Evolutionary conservation across 2,329 filamentous ascomycete genomes (phyloP), one percentile per base, ranked within the genome.

Genomic region (Diaporthe vaccinii): DNA sequence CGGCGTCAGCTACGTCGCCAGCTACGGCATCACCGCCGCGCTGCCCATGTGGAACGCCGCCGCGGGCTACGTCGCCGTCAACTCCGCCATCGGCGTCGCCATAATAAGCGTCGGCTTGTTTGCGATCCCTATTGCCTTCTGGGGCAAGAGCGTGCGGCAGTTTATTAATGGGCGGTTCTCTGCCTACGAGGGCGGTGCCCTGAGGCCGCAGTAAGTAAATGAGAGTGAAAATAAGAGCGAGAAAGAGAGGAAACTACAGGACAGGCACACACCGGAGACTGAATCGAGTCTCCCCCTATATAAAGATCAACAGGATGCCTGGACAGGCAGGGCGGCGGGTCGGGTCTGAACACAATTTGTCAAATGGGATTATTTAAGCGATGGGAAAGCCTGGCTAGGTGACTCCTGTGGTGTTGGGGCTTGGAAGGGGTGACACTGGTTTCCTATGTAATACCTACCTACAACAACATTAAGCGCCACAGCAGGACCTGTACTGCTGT

Each of bases 81-180:
- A 76, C 39, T 65, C 78, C 2, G 70, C 76, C 12, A 70, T 80
- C 36, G 74, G 78, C 39, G 46, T 76, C 17, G 70, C 61, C 28
- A 34, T 78, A 10, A 39, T 79, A 22, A n/a, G 72, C 1, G 73
- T 81, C n/a, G 79, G 79, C 14, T 61, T 78, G 22, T 62, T 81
- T 6, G 79, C 74, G 12, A 74, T 80, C 36, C 79, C 80, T 1
- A 57, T 80, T 1, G 79, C 80, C 2, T 81, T 81, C 72, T 81
- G 80, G 79, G 80, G 79, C 3, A 79, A 78, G 73, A 79, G 67
- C 34, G 73, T 80, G 62, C 76, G 80, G 8, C 80, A 81, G 70
- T 80, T 77, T 41, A 79, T 81, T 34, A 58, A 78, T n/a, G 76
- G 78, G 6, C 74, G 73, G 31, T 81, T 79, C 79, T 76, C 76